Base-by-base conservation (phyloP, 768 basidiomycete genomes). In the Lanmaoa rubissima region DNA sequence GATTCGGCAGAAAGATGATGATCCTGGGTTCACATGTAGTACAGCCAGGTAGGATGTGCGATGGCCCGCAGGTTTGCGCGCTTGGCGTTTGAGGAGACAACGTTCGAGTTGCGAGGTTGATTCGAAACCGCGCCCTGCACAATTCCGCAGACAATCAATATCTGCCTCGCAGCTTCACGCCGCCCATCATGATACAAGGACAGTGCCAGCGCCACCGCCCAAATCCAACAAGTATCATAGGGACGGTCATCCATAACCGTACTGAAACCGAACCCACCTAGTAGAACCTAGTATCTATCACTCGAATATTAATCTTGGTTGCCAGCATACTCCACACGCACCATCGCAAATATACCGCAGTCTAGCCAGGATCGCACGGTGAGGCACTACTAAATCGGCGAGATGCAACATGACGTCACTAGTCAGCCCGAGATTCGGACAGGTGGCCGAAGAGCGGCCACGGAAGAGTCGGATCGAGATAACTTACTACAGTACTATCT, bases 81-180 rank as follows among this genome's bases (percentile, higher is more conserved):
- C 60, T 46, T 55, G 64, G 57, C 53, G 55, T 66, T 66, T 66
- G 55, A 63, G 24, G 42, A 17, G 16, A n/a, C 10, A 44, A 39
- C 31, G 14, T 53, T 35, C 35, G 51, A 36, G 44, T 35, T 31
- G 41, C 35, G 34, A 4, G 19, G n/a, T 50, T 16, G 50, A 43
- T 34, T 41, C 6, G 53, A 10, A 45, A 41, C 39, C 34, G 5
- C 19, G 19, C 21, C 41, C 21, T 24, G 21, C 35, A 36, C 39
- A 24, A 32, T 26, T 40, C n/a, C 32, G 43, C 24, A 50, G 36
- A 32, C 4, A 19, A 34, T 24, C 13, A n/a, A 38, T 28, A 17
- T 6, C 1, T 55, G 21, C 32, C 11, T 19, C 55, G 43, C 56
- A 48, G 53, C 48, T n/a, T 19, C n/a, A 11, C 7, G 14, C 11